These are phyloP conservation scores for Pilatotrama ljubarskyi DNA, from an alignment of 768 basidiomycete genomes.

Conservation along the genomic window DNA sequence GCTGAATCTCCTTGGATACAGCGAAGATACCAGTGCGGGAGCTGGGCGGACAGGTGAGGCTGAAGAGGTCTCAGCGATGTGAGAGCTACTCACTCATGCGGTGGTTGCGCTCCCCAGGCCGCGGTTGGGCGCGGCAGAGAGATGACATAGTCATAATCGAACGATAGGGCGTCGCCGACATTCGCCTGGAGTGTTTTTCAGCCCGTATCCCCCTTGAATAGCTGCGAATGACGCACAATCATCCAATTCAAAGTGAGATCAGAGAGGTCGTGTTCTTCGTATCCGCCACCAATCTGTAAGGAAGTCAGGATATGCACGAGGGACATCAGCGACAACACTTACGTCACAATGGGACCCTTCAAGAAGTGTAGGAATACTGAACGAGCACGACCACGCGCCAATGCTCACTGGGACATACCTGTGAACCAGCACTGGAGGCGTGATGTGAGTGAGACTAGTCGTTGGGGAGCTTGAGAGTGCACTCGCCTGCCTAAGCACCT, in stretches of 20 bases:
- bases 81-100: slow-evolving; percentile 55
- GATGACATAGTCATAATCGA: slow-evolving; percentile 55
- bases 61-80: neutral
- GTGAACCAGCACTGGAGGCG: slow-evolving; percentile 65
- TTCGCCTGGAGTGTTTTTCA: slow-evolving; percentile 45
- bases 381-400: neutral
- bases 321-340: neutral
- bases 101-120: slow-evolving; percentile 60
- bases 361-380: no score
- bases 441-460: neutral
- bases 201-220: neutral
- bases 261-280: slow-evolving; percentile 63
- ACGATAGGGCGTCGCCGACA: slow-evolving; percentile 51
- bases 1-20: slow-evolving; percentile 45
- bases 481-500: slow-evolving; percentile 61
- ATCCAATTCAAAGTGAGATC: slow-evolving; percentile 67
- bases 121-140: slow-evolving; percentile 51
- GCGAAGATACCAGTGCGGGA: slow-evolving; percentile 51
- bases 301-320: neutral
- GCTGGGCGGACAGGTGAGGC: slow-evolving; percentile 7
- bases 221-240: slow-evolving; percentile 42
- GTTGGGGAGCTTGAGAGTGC: neutral
- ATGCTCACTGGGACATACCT: slow-evolving; percentile 39
- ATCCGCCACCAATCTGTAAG: slow-evolving; percentile 68
- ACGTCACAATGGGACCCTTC: slow-evolving; percentile 36